Percentiles rank a stretch among this genome's conserved stretches.
Conservation (phyloP, 768 basidiomycete species). For the Hysterangium stoloniferum region DNA sequence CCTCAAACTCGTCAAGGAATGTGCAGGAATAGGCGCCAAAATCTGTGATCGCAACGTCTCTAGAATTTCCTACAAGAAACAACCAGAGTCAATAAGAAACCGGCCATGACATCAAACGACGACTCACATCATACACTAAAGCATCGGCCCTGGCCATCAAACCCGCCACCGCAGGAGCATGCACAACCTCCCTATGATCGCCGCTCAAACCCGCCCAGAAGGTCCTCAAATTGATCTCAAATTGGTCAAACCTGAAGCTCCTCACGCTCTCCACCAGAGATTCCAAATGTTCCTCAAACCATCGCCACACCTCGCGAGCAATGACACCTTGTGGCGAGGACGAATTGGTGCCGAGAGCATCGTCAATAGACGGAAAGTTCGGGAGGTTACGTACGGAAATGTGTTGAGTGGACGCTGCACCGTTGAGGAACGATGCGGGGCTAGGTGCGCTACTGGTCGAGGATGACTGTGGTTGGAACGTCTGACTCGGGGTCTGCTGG, state of each 20-base stretch:
- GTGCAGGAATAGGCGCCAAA: slow-evolving; percentile 63
- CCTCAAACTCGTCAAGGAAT: slow-evolving; percentile 62
- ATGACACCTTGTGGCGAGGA: slow-evolving; percentile 71
- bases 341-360: slow-evolving; percentile 68
- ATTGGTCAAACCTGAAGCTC: slow-evolving; percentile 79
- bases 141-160: slow-evolving; percentile 88
- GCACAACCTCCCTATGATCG: slow-evolving; percentile 78
- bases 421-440: slow-evolving; percentile 29
- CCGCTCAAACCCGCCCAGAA: slow-evolving; percentile 78
- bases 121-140: slow-evolving; percentile 83
- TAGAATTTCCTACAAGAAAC: slow-evolving; percentile 62
- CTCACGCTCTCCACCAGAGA: slow-evolving; percentile 70
- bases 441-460: slow-evolving; percentile 13
- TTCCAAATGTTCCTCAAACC: slow-evolving; percentile 90
- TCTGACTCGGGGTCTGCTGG: slow-evolving; percentile 10
- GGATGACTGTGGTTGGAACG: slow-evolving; percentile 1
- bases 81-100: slow-evolving; percentile 16
- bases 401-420: slow-evolving; percentile 40
- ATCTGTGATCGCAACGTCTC: slow-evolving; percentile 80
- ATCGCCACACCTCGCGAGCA: slow-evolving; percentile 82
- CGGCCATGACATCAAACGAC: slow-evolving; percentile 8
- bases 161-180: slow-evolving; percentile 81
- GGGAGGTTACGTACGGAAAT: slow-evolving; percentile 69
- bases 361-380: slow-evolving; percentile 80
- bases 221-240: slow-evolving; percentile 76